phyloP scores from a whole-genome alignment of 1,284 basidiomycete genomes.

The Trichosporon sp. region DNA sequence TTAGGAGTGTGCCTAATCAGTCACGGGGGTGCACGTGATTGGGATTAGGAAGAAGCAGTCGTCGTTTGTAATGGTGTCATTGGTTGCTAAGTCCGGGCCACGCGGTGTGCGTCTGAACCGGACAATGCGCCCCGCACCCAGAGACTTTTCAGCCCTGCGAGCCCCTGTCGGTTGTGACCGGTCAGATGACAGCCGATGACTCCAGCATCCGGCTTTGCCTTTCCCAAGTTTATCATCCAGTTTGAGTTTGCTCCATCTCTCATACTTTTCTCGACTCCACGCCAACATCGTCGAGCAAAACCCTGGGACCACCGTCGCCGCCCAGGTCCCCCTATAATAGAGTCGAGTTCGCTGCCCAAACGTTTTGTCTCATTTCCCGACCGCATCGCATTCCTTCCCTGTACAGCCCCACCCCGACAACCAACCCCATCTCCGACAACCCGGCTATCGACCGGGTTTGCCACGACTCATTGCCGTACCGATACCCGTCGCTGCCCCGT shows the following conservation, averaged over 20 bases:
- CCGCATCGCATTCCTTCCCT: slow-evolving; percentile 6
- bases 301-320: not conserved
- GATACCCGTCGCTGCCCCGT: not conserved
- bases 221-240: not conserved
- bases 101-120: not conserved
- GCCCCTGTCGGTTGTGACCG: slow-evolving; percentile 3
- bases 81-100: slow-evolving; percentile 5
- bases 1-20: not conserved
- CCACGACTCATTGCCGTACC: not conserved
- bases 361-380: not conserved
- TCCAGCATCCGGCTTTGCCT: not conserved
- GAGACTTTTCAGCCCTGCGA: not conserved
- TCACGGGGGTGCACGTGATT: slow-evolving; percentile 7
- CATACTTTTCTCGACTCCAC: not conserved
- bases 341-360: not conserved
- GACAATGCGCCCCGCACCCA: not conserved
- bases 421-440: not conserved
- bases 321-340: not conserved
- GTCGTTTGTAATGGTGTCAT: not conserved
- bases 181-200: slow-evolving; percentile 17
- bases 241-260: not conserved
- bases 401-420: not conserved
- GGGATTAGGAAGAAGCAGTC: not conserved
- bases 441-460: not conserved
- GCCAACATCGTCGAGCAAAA: not conserved